Percentiles rank a stretch among this genome's conserved stretches.
Evolutionary conservation across 202 grass and related monocot genomes (phyloP).

Genomic region (Setaria italica): DNA sequence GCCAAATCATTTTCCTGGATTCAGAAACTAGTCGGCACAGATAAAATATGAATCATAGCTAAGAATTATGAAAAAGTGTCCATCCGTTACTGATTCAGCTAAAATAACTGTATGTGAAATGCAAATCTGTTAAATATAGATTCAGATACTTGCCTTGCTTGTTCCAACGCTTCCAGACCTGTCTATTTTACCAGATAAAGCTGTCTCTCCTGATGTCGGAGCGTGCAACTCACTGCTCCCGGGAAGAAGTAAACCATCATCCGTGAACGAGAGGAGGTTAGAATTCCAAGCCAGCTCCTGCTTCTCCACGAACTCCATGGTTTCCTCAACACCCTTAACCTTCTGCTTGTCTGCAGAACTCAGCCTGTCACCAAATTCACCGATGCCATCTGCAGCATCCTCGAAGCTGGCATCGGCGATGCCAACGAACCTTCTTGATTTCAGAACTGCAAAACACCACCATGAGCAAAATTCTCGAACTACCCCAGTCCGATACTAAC

Average conservation of each 20-base stretch:
- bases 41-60: constrained; percentile 14
- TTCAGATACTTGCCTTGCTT: constrained; percentile 46
- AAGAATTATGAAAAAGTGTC: neutral
- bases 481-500: neutral
- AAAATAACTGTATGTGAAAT: neutral
- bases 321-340: neutral
- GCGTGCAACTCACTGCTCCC: constrained; percentile 13
- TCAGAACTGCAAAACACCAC: constrained; percentile 47
- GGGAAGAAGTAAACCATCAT: constrained; percentile 36
- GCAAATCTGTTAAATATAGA: neutral
- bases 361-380: constrained; percentile 23
- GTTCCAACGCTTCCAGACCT: constrained; percentile 31
- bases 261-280: neutral
- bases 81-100: neutral
- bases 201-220: constrained; percentile 29
- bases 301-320: constrained; percentile 11
- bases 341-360: neutral
- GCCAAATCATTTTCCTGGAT: neutral
- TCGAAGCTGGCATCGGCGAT: constrained; percentile 12
- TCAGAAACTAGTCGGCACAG: neutral
- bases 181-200: constrained; percentile 30
- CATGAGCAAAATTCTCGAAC: neutral
- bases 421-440: constrained; percentile 38
- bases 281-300: constrained; percentile 14
- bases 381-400: constrained; percentile 22